phyloP scores from a whole-genome alignment of 2,329 filamentous ascomycete species.

The Colletotrichum caudatum region DNA sequence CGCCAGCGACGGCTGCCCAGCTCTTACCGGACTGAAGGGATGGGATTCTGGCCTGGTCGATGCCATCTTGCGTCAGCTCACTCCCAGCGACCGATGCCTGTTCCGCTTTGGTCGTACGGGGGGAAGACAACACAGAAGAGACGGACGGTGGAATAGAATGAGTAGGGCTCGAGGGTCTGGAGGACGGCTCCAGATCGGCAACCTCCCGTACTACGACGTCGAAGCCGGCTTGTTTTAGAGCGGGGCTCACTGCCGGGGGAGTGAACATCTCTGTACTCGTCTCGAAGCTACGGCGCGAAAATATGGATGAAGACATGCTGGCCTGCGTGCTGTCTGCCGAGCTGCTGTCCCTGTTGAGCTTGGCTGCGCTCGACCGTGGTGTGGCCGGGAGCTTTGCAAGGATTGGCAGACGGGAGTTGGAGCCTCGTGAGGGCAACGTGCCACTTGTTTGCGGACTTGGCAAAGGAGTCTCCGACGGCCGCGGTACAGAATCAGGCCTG shows the following conservation, averaged over 20 bases:
- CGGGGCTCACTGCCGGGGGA: constrained; percentile 49
- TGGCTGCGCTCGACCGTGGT: constrained; percentile 53
- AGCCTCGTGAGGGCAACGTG: constrained; percentile 51
- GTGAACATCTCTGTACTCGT: constrained; percentile 47
- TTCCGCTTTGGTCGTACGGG: constrained; percentile 43
- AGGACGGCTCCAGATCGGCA: constrained; percentile 32
- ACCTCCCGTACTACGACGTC: constrained; percentile 25
- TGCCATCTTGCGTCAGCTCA: constrained; percentile 21
- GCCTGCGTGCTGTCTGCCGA: constrained; percentile 53
- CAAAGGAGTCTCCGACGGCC: constrained; percentile 41
- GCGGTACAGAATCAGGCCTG: constrained; percentile 42
- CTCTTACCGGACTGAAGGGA: constrained; percentile 53
- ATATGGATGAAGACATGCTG: constrained; percentile 57
- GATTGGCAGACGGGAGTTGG: constrained; percentile 55
- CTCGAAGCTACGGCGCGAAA: constrained; percentile 53
- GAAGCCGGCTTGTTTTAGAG: constrained; percentile 41
- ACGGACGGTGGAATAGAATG: constrained; percentile 47
- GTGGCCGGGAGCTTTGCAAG: constrained; percentile 48
- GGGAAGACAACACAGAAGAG: constrained; percentile 48
- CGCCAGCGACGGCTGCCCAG: constrained; percentile 55
- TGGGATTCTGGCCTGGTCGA: constrained; percentile 40
- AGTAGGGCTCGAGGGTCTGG: constrained; percentile 44
- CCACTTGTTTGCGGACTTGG: constrained; percentile 45
- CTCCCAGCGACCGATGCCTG: constrained; percentile 23
- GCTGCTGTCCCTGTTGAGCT: constrained; percentile 51